A percentile compares a stretch with the other conserved stretches of the same genome.
Conservation (phyloP, 345 rosid species). For the Acer negundo region DNA sequence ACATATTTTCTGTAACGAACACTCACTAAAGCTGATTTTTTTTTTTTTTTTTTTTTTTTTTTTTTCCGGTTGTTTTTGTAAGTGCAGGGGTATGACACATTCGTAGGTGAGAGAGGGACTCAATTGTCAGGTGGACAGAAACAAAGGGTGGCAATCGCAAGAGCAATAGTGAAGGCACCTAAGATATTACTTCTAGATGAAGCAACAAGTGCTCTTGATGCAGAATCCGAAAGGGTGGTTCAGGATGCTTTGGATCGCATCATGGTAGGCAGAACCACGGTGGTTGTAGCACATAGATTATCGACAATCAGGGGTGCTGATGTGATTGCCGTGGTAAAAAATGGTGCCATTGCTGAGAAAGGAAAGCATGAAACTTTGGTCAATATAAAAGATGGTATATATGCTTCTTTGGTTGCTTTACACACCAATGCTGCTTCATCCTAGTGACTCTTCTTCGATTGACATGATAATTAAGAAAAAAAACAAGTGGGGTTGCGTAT, state of each 20-base stretch:
- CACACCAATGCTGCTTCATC: slow-evolving; percentile 41
- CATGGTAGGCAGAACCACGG: slow-evolving; percentile 59
- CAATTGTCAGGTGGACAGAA: slow-evolving; percentile 83
- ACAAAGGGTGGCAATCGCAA: slow-evolving; percentile 76
- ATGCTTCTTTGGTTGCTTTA: slow-evolving; percentile 64
- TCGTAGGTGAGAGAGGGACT: slow-evolving; percentile 73
- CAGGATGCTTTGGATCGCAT: slow-evolving; percentile 70
- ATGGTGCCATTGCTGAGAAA: slow-evolving; percentile 61
- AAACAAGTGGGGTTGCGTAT: neutral
- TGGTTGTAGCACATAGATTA: slow-evolving; percentile 66
- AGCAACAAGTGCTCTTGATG: slow-evolving; percentile 75
- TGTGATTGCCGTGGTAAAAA: slow-evolving; percentile 59
- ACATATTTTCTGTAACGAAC: neutral
- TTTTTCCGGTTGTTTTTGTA: too few species aligned
- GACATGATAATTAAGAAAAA: neutral
- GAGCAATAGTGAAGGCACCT: slow-evolving; percentile 71
- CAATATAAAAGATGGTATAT: slow-evolving; percentile 47
- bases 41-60: too few species aligned
- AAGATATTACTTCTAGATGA: slow-evolving; percentile 69
- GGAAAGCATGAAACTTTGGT: slow-evolving; percentile 64
- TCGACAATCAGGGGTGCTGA: slow-evolving; percentile 68
- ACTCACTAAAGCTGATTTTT: neutral
- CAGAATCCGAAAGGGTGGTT: slow-evolving; percentile 69
- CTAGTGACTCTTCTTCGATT: neutral
- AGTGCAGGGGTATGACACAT: slow-evolving; percentile 63